Conservation (phyloP, 164 flowering plant genomes). For the Sextonia rubra region DNA sequence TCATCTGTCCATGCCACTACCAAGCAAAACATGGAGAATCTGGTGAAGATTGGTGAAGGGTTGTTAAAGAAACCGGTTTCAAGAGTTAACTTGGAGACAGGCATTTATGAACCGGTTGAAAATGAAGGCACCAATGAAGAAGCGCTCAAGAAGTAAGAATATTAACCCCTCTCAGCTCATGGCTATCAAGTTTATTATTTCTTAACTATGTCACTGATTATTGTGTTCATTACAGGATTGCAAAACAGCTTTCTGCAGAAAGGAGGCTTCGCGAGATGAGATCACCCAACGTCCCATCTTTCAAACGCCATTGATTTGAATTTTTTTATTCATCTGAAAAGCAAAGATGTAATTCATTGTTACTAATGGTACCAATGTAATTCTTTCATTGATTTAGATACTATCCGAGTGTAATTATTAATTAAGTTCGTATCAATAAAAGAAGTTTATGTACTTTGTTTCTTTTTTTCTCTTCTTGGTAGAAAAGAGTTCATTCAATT, state of each 20-base stretch:
- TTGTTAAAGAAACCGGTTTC: constrained; percentile 35
- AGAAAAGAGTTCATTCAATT: too few species aligned
- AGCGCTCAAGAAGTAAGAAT: constrained; percentile 28
- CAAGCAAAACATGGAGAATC: constrained; percentile 29
- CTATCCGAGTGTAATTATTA: too few species aligned
- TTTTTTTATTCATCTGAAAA: neutral
- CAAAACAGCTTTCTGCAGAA: constrained; percentile 22
- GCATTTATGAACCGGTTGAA: constrained; percentile 15
- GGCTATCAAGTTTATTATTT: neutral
- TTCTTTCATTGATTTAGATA: neutral
- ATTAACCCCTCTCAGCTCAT: neutral
- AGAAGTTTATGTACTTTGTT: too few species aligned
- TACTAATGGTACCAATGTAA: neutral
- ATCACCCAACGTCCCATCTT: constrained; percentile 9
- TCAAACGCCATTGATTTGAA: neutral
- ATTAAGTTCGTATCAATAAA: too few species aligned
- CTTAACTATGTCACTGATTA: neutral
- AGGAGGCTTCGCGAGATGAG: constrained; percentile 10
- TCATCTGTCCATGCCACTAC: constrained; percentile 29
- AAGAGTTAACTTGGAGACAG: constrained; percentile 30
- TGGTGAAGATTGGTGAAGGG: constrained; percentile 27
- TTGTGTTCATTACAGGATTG: constrained; percentile 25
- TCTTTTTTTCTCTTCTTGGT: too few species aligned
- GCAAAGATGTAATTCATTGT: neutral
- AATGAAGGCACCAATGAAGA: constrained; percentile 32